Conservation (phyloP, 148 eudicot genomes). For the Oxyria digyna region DNA sequence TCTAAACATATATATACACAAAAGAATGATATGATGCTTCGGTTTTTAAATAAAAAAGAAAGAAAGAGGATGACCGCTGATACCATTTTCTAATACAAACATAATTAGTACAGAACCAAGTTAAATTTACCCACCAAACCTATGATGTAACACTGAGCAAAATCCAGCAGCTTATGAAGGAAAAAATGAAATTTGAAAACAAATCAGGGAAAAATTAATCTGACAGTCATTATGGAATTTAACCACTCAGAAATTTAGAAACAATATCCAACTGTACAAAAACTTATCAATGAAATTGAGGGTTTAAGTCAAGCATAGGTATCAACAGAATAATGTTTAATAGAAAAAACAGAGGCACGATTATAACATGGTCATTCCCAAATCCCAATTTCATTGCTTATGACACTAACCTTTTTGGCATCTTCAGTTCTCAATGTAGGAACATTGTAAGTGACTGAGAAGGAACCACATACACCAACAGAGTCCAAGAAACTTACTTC, state of each 20-base stretch:
- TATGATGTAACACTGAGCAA: background rate
- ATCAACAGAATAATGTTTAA: background rate
- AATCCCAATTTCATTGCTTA: background rate
- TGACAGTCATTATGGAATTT: background rate
- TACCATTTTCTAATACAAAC: background rate
- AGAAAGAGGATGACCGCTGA: background rate
- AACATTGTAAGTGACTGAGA: constrained; percentile 79
- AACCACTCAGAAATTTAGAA: background rate
- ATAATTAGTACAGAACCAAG: background rate
- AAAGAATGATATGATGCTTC: background rate
- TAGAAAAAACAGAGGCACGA: background rate
- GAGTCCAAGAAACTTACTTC: constrained; percentile 81
- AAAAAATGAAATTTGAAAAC: background rate
- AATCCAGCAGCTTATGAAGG: background rate
- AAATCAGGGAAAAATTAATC: background rate
- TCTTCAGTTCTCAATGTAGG: constrained; percentile 79
- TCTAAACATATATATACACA: background rate
- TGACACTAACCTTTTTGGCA: constrained; percentile 56
- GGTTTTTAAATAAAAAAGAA: background rate
- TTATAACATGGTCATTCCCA: background rate
- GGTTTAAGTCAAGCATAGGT: background rate
- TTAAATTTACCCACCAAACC: constrained; percentile 2
- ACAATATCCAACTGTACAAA: background rate
- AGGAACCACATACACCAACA: constrained; percentile 72
- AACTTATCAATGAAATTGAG: background rate